These are phyloP conservation scores for Boletus huronensis DNA, from an alignment of 768 basidiomycete genomes.

Conservation along the genomic window DNA sequence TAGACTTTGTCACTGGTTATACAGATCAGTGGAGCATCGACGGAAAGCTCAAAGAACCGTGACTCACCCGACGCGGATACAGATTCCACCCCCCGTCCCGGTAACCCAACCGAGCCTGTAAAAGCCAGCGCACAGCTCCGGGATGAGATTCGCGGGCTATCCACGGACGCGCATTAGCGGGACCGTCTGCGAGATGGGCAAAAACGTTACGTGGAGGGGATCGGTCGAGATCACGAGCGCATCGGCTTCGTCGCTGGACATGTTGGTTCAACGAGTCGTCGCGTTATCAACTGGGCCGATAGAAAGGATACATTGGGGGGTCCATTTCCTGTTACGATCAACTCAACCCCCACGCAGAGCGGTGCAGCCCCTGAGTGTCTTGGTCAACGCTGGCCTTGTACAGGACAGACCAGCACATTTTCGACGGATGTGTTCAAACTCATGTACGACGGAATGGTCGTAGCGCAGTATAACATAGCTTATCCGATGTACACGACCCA, in stretches of 20 bases:
- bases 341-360: background rate
- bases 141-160: slow-evolving; percentile 90
- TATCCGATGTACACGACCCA: background rate
- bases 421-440: background rate
- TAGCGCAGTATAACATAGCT: background rate
- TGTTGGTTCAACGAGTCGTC: background rate
- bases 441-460: background rate
- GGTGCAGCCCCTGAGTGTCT: background rate
- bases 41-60: background rate
- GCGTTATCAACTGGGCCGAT: background rate
- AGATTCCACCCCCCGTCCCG: slow-evolving; percentile 81
- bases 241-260: slow-evolving; percentile 36
- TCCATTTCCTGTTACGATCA: background rate
- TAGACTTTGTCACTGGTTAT: slow-evolving; percentile 62
- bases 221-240: slow-evolving; percentile 56
- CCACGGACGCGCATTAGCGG: background rate
- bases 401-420: too few species aligned
- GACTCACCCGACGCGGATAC: slow-evolving; percentile 63
- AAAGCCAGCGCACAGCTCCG: slow-evolving; percentile 79
- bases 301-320: background rate
- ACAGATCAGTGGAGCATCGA: background rate
- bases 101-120: slow-evolving; percentile 92
- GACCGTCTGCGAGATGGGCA: background rate
- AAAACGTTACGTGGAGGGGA: slow-evolving; percentile 50
- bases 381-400: too few species aligned